Base-by-base conservation (phyloP, 345 rosid genomes). In the Populus pruinosa region DNA sequence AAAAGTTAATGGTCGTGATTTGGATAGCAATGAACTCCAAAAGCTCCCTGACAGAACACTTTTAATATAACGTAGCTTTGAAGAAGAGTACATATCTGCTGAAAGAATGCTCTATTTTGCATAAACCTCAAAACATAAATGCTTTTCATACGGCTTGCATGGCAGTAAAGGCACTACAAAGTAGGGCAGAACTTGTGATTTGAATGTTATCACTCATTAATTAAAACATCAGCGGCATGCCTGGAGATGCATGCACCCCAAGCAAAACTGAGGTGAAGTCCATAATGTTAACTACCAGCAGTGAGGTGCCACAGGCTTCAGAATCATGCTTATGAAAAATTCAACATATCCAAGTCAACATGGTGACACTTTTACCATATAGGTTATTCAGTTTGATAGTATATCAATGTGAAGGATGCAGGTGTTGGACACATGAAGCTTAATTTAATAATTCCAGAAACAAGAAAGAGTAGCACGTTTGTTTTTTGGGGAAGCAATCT, bases 361-460 rank as follows among this genome's bases (percentile, higher is more conserved):
- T 31, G n/a, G 6, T 39, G 43, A 75, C 14, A 0, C 8, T 75
- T 76, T 20, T 61, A 47, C 17, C 23, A 53, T 21, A 66, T 67
- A 3, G 18, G 27, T 8, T 13, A n/a, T 66, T 49, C 31, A 65
- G 33, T 65, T 35, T 0, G 29, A 68, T 11, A 18, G n/a, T 36
- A 18, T 29, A 18, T 29, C 59, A 77, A 21, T 56, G 33, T 35
- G 62, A 77, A 53, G 49, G 33, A 62, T 43, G 18, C 11, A 49
- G 41, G 47, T 41, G 50, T 77, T 50, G 21, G 7, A 59, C 27
- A 69, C 62, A 65, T 36, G 63, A 47, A 63, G 71, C 38, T 73
- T 50, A 53, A 70, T 18, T 76, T 59, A 78, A 16, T 38, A 61
- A 69, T 44, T 44, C 10, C 18, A 38, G n/a, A 65, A 69, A 72